Conservation (phyloP, 2,329 filamentous ascomycete genomes). For the Phialophora tarda region DNA sequence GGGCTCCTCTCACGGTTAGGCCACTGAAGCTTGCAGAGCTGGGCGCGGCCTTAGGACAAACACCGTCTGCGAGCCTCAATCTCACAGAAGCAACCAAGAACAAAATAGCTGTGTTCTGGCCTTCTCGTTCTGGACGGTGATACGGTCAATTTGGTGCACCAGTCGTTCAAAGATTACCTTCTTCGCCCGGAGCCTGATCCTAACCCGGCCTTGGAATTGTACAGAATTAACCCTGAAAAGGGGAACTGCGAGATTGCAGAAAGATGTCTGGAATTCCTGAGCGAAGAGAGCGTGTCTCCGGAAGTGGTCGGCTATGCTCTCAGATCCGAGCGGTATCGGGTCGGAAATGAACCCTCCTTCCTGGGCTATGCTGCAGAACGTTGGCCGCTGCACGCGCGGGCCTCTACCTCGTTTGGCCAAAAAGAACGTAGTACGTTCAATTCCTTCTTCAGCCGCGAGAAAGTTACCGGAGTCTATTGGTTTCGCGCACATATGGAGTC, state of each 20-base stretch:
- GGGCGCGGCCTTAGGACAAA: background rate
- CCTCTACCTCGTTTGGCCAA: background rate
- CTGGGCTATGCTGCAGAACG: background rate
- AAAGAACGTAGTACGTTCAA: background rate
- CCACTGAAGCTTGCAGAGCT: conserved; percentile 7
- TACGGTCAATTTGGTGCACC: conserved; percentile 39
- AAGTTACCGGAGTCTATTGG: background rate
- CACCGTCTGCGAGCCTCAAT: background rate
- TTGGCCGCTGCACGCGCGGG: conserved; percentile 4
- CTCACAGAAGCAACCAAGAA: background rate
- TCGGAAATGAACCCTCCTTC: background rate
- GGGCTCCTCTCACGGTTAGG: background rate
- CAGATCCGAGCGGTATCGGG: background rate
- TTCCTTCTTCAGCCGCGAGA: background rate
- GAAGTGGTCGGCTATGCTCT: background rate
- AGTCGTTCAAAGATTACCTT: conserved; percentile 37
- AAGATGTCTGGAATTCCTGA: conserved; percentile 11
- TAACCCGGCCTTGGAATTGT: background rate
- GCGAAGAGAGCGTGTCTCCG: background rate
- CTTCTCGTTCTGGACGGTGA: conserved; percentile 33
- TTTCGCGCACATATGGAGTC: background rate
- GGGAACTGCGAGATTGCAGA: conserved; percentile 6
- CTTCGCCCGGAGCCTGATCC: background rate
- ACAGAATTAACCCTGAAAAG: background rate
- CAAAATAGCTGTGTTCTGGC: conserved; percentile 16